These are phyloP conservation scores for Chytriomyces sp. DNA, from an alignment of 192 early-diverging fungal genomes.

Conservation along the genomic window DNA sequence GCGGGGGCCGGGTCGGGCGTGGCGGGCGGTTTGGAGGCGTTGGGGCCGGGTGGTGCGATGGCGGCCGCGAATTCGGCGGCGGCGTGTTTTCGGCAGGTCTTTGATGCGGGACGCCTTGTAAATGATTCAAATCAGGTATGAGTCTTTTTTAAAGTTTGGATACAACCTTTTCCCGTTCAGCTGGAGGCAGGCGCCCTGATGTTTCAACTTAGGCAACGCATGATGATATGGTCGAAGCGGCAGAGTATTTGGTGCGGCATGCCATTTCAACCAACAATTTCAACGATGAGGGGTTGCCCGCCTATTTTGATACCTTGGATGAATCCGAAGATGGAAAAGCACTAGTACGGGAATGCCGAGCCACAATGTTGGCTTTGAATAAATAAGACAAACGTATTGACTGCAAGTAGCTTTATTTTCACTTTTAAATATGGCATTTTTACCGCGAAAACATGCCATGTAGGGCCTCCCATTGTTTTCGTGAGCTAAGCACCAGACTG, in stretches of 20 bases:
- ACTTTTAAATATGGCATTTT: background rate
- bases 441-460: slow-evolving; percentile 21
- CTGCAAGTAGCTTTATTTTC: too few species aligned
- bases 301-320: background rate
- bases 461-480: slow-evolving; percentile 24
- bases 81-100: background rate
- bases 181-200: background rate
- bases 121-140: too few species aligned
- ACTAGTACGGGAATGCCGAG: background rate
- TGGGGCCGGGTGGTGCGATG: background rate
- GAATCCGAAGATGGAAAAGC: slow-evolving; percentile 6
- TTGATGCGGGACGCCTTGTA: background rate
- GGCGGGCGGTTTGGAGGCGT: background rate
- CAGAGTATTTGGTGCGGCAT: slow-evolving; percentile 5
- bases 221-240: background rate
- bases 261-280: background rate
- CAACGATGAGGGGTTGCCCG: background rate
- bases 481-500: slow-evolving; percentile 13
- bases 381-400: too few species aligned
- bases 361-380: too few species aligned
- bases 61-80: background rate
- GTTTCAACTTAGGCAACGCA: background rate
- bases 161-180: background rate
- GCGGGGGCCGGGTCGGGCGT: background rate
- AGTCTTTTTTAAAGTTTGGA: background rate